Percentiles rank a stretch among this genome's conserved stretches.
Evolutionary conservation across 169 alveolate genomes (phyloP).

Genomic region (Plasmodium cynomolgi): DNA sequence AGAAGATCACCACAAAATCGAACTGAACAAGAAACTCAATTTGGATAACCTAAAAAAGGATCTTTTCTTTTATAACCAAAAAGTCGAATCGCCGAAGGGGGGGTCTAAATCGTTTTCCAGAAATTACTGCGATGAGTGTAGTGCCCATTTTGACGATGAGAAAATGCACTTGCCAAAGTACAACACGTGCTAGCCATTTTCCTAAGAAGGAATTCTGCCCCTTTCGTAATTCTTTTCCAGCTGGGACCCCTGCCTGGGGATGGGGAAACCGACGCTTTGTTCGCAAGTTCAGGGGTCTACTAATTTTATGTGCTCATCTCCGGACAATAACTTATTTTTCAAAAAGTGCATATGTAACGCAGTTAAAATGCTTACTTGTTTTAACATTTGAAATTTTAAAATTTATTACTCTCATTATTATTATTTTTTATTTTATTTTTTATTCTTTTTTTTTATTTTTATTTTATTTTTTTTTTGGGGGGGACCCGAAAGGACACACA

Average conservation of each 20-base stretch:
- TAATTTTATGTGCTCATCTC: not conserved
- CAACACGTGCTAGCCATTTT: not conserved
- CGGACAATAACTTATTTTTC: not conserved
- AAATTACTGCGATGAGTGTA: constrained; percentile 2
- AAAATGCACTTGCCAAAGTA: not conserved
- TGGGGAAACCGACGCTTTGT: not conserved
- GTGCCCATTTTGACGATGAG: not conserved
- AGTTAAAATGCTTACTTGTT: not conserved
- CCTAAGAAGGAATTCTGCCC: not conserved
- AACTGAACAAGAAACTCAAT: constrained; percentile 3
- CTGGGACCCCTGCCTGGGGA: not conserved
- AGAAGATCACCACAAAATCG: not conserved
- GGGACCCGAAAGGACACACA: not conserved
- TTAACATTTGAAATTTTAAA: not conserved
- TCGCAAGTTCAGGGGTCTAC: not conserved
- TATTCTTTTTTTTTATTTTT: not conserved
- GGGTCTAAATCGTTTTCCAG: constrained; percentile 9
- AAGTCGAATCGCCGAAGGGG: constrained; percentile 9
- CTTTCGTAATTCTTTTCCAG: not conserved
- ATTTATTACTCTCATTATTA: too few species aligned
- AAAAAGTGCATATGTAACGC: not conserved
- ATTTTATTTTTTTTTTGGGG: not conserved
- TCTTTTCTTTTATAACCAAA: constrained; percentile 29
- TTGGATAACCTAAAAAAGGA: constrained; percentile 18
- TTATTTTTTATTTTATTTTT: too few species aligned